These are phyloP conservation scores for Trichoderma polysporum DNA, from an alignment of 2,329 filamentous ascomycete species.

Conservation along the genomic window DNA sequence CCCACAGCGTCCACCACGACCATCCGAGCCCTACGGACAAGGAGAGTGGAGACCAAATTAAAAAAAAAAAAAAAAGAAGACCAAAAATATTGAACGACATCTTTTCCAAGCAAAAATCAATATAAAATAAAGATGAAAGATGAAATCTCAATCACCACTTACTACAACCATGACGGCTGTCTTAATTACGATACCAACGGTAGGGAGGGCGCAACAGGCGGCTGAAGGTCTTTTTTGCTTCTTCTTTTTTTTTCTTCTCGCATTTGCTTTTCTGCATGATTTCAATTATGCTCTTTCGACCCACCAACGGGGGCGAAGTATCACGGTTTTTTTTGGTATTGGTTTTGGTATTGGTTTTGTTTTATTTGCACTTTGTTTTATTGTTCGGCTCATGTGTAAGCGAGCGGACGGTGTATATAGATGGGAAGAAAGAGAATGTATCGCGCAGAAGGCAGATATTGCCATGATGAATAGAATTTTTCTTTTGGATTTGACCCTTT, in stretches of 20 bases:
- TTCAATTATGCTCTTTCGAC: neutral
- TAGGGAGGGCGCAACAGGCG: constrained; percentile 16
- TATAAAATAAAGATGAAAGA: neutral
- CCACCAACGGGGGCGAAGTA: neutral
- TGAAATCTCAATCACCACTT: constrained; percentile 12
- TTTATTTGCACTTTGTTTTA: neutral
- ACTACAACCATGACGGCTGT: constrained; percentile 16
- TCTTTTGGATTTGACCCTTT: neutral
- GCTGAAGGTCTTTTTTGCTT: constrained; percentile 4
- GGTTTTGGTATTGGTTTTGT: neutral
- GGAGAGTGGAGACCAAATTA: constrained; percentile 1
- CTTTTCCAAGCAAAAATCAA: neutral
- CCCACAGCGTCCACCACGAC: constrained; percentile 1
- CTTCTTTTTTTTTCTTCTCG: neutral
- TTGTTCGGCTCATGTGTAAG: neutral
- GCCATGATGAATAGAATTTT: constrained; percentile 1
- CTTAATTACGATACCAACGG: constrained; percentile 21
- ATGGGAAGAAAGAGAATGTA: neutral
- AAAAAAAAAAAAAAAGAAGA: neutral
- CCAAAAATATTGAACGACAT: neutral
- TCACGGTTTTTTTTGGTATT: neutral
- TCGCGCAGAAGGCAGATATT: neutral
- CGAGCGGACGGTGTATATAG: constrained; percentile 4
- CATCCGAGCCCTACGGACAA: neutral
- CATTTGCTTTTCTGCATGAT: neutral